phyloP scores from a whole-genome alignment of 352 stramenopile genomes.

The Globisporangium carolinianum region DNA sequence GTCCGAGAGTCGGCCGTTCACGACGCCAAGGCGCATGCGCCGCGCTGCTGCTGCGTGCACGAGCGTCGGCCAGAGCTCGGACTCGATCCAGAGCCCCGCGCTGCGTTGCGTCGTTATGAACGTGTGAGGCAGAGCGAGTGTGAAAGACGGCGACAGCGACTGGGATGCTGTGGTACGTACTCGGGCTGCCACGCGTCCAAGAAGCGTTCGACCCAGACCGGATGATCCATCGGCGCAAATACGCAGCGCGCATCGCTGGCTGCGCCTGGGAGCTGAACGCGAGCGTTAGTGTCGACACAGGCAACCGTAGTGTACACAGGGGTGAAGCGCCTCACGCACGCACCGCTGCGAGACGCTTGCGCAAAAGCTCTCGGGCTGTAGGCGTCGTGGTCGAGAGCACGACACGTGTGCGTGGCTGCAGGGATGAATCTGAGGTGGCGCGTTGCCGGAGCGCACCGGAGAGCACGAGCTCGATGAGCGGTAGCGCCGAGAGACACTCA shows the following conservation, averaged over 20 bases:
- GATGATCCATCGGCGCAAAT: conserved; percentile 63
- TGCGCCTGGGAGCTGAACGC: not conserved
- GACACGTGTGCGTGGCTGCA: conserved; percentile 22
- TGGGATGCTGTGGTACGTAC: conserved; percentile 19
- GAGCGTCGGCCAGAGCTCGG: conserved; percentile 74
- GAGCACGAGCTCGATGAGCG: conserved; percentile 48
- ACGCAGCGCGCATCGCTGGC: conserved; percentile 29
- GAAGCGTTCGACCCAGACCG: conserved; percentile 42
- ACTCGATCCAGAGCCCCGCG: conserved; percentile 71
- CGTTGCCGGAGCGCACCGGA: conserved; percentile 11
- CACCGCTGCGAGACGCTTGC: conserved; percentile 13
- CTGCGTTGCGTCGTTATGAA: conserved; percentile 11
- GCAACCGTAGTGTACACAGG: conserved; percentile 4
- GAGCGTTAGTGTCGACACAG: not conserved
- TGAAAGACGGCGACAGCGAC: not conserved
- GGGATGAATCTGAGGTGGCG: conserved; percentile 8
- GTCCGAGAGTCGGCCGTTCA: conserved; percentile 61
- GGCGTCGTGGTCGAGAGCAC: conserved; percentile 68
- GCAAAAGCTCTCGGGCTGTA: conserved; percentile 39
- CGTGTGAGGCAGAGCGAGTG: not conserved
- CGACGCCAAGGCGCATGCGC: conserved; percentile 45
- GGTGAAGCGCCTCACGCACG: not conserved
- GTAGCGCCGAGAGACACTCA: conserved; percentile 62
- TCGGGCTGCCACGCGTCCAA: conserved; percentile 52
- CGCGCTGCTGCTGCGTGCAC: conserved; percentile 33